A percentile compares a stretch with the other conserved stretches of the same genome.
Conservation (phyloP, 306 rosid genomes). For the Vigna unguiculata region DNA sequence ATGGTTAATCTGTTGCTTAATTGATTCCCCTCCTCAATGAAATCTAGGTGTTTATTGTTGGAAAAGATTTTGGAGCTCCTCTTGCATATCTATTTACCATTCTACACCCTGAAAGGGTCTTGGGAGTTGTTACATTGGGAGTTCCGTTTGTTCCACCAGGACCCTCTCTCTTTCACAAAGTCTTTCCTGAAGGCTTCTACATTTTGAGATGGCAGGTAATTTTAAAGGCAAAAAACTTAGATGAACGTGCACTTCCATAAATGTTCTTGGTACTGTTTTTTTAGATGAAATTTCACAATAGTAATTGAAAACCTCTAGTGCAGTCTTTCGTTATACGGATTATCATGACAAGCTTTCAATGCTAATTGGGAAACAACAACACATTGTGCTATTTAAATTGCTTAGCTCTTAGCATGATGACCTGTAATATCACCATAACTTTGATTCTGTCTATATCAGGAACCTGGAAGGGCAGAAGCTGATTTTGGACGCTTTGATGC, state of each 20-base stretch:
- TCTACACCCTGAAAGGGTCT: slow-evolving; percentile 71
- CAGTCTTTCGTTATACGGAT: neutral
- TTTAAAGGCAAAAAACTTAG: neutral
- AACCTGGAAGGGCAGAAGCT: slow-evolving; percentile 86
- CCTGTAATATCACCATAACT: neutral
- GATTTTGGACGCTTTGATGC: slow-evolving; percentile 82
- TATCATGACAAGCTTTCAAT: too few species aligned
- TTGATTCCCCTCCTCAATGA: neutral
- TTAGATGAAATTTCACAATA: neutral
- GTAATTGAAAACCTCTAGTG: neutral
- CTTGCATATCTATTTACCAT: slow-evolving; percentile 64
- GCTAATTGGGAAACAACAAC: neutral
- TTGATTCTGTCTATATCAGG: slow-evolving; percentile 49
- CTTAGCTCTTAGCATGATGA: neutral
- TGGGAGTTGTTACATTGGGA: slow-evolving; percentile 78
- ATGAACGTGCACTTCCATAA: neutral
- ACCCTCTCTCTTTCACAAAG: slow-evolving; percentile 8
- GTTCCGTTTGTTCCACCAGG: slow-evolving; percentile 63
- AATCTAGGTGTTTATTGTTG: slow-evolving; percentile 66
- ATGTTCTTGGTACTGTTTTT: neutral
- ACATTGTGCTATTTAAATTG: neutral
- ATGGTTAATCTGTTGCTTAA: neutral
- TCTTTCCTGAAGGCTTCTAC: slow-evolving; percentile 81
- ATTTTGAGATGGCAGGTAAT: slow-evolving; percentile 76
- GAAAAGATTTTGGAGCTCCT: slow-evolving; percentile 76